Evolutionary conservation across 2,329 filamentous ascomycete species (phyloP), one percentile per base, ranked within the genome.

Genomic region (Colletotrichum agaves): DNA sequence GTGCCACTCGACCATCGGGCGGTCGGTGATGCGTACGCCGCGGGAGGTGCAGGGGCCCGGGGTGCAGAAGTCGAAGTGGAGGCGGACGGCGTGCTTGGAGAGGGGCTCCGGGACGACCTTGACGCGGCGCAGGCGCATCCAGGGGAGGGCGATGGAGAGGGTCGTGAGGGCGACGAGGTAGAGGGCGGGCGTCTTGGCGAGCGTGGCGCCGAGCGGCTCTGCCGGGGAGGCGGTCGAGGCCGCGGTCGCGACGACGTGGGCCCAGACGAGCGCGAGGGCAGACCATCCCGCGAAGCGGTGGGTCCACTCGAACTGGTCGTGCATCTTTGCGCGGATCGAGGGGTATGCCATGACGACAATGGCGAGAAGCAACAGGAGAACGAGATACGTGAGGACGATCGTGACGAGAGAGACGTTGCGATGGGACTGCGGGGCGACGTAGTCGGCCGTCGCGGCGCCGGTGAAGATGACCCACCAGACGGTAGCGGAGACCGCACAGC

Each of bases 221-320:
- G 73, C 71, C 15, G 79, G 75, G 10, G 79, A 76, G 35, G 82
- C 76, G 31, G 83, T 81, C 56, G 84, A 78, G 10, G 84, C 79
- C 35, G 87, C 79, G 15, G 91, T 78, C 41, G 92, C 74, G 19
- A 74, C 67, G 8, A 86, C 83, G 67, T 91, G 86, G 1, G 76
- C 83, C 86, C 91, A 91, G 74, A 94, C 90, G 27, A 93, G 78
- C 1, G 78, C 82, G 8, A 93, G 81, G 8, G 87, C 82, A 10
- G 84, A 82, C 91, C 91, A 94, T 23, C 91, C 91, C 3, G 85
- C 85, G 76, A 91, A 93, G 58, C 91, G 89, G 77, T 94, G 92
- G 52, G 86, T 85, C 57, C 87, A 78, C 78, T 94, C 92, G 74
- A 93, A 94, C 63, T 84, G 77, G 77, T 94, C 86, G 79, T 94